These are phyloP conservation scores for Podospora didyma DNA, from an alignment of 495 filamentous ascomycete genomes.

Conservation along the genomic window DNA sequence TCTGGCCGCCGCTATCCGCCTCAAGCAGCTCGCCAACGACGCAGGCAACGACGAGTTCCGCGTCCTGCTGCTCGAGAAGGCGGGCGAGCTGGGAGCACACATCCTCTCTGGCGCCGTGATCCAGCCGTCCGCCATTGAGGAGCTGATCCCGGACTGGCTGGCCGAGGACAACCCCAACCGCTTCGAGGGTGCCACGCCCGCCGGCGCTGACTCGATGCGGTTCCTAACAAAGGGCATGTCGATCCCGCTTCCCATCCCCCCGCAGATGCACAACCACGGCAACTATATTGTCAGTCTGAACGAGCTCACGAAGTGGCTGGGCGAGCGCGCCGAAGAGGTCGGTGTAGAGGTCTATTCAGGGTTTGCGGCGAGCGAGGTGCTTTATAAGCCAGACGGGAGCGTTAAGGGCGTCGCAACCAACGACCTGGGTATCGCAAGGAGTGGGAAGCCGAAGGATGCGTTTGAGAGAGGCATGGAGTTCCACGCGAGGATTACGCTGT, in stretches of 20 bases:
- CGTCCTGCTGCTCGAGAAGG: slow-evolving; percentile 90
- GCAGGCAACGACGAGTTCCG: slow-evolving; percentile 96
- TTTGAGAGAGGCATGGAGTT: slow-evolving; percentile 99
- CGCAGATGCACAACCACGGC: slow-evolving; percentile 97
- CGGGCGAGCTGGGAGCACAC: slow-evolving; percentile 90
- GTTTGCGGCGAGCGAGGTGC: slow-evolving; percentile 88
- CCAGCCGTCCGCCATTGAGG: slow-evolving; percentile 81
- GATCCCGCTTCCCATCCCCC: slow-evolving; percentile 79
- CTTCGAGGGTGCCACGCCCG: slow-evolving; percentile 80
- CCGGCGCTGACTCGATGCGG: slow-evolving; percentile 81
- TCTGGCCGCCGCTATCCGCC: slow-evolving; percentile 83
- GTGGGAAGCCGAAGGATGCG: slow-evolving; percentile 80
- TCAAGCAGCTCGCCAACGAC: slow-evolving; percentile 94
- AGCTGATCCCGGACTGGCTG: slow-evolving; percentile 92
- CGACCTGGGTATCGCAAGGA: slow-evolving; percentile 77
- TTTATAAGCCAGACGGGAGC: slow-evolving; percentile 81
- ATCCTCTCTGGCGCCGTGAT: slow-evolving; percentile 96
- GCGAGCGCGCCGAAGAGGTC: slow-evolving; percentile 88
- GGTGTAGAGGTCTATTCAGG: slow-evolving; percentile 99
- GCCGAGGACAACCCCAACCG: slow-evolving; percentile 77
- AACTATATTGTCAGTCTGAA: slow-evolving; percentile 97
- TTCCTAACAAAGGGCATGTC: slow-evolving; percentile 83
- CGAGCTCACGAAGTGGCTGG: slow-evolving; percentile 91
- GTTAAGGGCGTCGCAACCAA: slow-evolving; percentile 96
- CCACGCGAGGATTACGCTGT: slow-evolving; percentile 87